Conservation (phyloP, 2,329 filamentous ascomycete genomes). For the Penicillium sp. region DNA sequence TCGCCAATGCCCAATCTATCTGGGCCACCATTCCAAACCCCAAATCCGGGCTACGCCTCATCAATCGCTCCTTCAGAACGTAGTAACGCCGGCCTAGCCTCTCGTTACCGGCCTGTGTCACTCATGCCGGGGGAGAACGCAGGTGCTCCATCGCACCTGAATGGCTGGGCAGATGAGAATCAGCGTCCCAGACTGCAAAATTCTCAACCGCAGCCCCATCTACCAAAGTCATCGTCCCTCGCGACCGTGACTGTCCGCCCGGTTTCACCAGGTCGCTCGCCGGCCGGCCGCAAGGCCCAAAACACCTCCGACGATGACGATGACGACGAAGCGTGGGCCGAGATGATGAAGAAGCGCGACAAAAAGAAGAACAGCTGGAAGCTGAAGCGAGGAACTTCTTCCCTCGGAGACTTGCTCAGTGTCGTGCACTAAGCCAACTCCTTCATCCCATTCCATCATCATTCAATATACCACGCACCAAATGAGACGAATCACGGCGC, state of each 20-base stretch:
- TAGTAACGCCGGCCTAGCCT: conserved; percentile 86
- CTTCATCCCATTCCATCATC: background rate
- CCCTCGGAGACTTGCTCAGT: conserved; percentile 38
- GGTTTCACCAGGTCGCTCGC: conserved; percentile 23
- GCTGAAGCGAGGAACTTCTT: conserved; percentile 39
- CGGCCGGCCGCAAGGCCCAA: conserved; percentile 13
- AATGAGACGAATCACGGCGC: background rate
- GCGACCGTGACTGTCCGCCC: conserved; percentile 31
- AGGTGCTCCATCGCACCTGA: conserved; percentile 31
- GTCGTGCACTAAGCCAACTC: conserved; percentile 32
- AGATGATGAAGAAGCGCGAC: conserved; percentile 51
- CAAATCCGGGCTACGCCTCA: conserved; percentile 63
- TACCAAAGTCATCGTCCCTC: conserved; percentile 28
- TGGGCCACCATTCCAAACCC: conserved; percentile 24
- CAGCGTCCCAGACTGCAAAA: conserved; percentile 23
- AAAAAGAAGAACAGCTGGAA: conserved; percentile 50
- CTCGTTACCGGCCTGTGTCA: conserved; percentile 86
- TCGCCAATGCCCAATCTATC: conserved; percentile 36
- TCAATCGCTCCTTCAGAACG: conserved; percentile 95
- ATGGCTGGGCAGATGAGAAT: conserved; percentile 40
- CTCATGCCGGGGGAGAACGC: conserved; percentile 50
- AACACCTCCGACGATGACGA: conserved; percentile 44
- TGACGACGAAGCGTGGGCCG: conserved; percentile 51
- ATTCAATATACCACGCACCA: conserved; percentile 11
- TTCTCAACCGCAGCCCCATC: conserved; percentile 22